These are phyloP conservation scores for Cyanodermella asteris DNA, from an alignment of 2,329 filamentous ascomycete species.

Conservation along the genomic window DNA sequence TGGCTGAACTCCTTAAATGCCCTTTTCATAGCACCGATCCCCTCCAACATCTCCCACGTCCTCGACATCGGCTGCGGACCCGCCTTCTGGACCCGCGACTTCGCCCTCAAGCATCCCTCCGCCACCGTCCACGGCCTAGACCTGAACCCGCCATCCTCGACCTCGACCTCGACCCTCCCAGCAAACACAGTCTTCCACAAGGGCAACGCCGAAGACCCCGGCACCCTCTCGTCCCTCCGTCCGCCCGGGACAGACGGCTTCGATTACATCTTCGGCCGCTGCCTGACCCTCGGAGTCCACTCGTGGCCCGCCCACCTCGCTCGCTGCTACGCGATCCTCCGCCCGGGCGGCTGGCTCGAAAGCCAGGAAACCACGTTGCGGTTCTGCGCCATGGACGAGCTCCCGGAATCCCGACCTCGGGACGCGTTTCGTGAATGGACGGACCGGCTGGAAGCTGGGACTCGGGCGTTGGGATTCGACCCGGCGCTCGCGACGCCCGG, in stretches of 20 bases:
- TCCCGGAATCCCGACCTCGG: too few relatives aligned
- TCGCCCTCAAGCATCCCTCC: conserved; percentile 17
- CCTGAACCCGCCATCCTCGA: conserved; percentile 19
- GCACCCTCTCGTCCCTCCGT: conserved; percentile 12
- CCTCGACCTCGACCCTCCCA: conserved; percentile 16
- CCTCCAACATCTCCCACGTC: conserved; percentile 9
- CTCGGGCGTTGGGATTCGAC: too few relatives aligned
- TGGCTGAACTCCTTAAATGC: conserved; percentile 16
- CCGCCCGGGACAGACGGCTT: conserved; percentile 1
- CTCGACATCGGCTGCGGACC: conserved; percentile 29
- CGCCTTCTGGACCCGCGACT: conserved; percentile 21
- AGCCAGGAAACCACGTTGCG: too few relatives aligned
- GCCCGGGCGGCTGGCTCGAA: conserved; percentile 24
- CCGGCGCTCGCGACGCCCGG: too few relatives aligned
- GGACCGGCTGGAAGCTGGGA: too few relatives aligned
- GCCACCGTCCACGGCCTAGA: conserved; percentile 19
- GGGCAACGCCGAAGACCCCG: conserved; percentile 21
- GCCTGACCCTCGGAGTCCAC: conserved; percentile 15
- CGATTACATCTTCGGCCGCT: conserved; percentile 19
- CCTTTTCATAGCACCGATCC: conserved; percentile 17
- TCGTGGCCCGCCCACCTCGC: conserved; percentile 14
- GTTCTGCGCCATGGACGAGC: too few relatives aligned
- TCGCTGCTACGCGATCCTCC: conserved; percentile 17
- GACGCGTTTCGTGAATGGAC: too few relatives aligned
- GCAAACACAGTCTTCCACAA: conserved; percentile 27